Conservation (phyloP, 495 filamentous ascomycete genomes). For the Aspergillus wentii region DNA sequence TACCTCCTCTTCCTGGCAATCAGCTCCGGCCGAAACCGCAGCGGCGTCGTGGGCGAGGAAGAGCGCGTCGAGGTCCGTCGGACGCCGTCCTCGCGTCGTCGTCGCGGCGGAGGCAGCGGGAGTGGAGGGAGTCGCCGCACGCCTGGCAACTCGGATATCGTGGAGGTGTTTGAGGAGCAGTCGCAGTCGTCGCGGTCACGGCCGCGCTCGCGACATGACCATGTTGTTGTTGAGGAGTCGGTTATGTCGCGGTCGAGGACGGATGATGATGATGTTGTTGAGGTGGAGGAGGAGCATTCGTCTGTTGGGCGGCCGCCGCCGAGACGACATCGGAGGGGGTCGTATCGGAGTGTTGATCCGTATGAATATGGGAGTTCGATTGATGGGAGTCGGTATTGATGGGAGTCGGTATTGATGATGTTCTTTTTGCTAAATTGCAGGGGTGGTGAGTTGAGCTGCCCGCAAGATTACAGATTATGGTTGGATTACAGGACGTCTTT, state of each 20-base stretch:
- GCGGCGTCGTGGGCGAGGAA: slow-evolving; percentile 22
- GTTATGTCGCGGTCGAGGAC: slow-evolving; percentile 10
- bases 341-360: slow-evolving; percentile 29
- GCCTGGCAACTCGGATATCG: too few relatives aligned
- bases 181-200: too few relatives aligned
- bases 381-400: too few relatives aligned
- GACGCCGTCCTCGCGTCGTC: not conserved
- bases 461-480: too few relatives aligned
- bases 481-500: too few relatives aligned
- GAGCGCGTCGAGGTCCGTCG: slow-evolving; percentile 20
- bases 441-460: too few relatives aligned
- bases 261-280: slow-evolving; percentile 29
- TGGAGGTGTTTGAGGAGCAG: too few relatives aligned
- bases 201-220: too few relatives aligned
- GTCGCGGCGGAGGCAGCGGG: not conserved
- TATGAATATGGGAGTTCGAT: slow-evolving; percentile 16
- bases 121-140: slow-evolving; percentile 1
- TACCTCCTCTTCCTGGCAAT: slow-evolving; percentile 69
- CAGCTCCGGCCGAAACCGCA: slow-evolving; percentile 34
- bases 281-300: slow-evolving; percentile 38
- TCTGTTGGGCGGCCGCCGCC: slow-evolving; percentile 7
- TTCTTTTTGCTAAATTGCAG: too few relatives aligned
- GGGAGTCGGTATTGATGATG: too few relatives aligned
- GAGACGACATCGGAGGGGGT: slow-evolving; percentile 16
- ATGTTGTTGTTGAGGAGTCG: too few relatives aligned